Base-by-base conservation (phyloP, 352 stramenopile species). In the Globisporangium cystogenes region DNA sequence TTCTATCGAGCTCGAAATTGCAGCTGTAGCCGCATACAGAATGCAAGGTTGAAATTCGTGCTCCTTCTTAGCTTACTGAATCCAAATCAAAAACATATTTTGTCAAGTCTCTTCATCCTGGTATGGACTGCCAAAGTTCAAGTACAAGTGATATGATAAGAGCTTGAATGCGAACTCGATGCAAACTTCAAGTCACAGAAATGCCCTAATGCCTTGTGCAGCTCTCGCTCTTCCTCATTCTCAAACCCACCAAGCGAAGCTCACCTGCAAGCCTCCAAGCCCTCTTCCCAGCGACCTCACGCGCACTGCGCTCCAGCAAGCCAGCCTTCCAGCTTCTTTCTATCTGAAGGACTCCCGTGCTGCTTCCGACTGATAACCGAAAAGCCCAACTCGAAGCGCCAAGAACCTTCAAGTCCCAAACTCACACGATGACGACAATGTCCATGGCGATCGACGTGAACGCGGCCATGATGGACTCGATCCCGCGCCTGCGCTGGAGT, bases 401-500 rank as follows among this genome's bases (percentile, higher is more conserved):
- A 47, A 26, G 6, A 33, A 20, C 46, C 11, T 12, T 37, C 48
- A 20, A 64, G n/a, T 39, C 21, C 43, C 48, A 54, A n/a, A 39
- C 43, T 12, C 6, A 3, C 39, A 55, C 43, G 0, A 81, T 79
- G 72, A 65, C 68, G 26, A 74, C 72, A 18, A 79, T 82, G 72
- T n/a, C 52, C 7, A 68, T 74, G 53, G 69, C 64, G 48, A 51
- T 76, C 26, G 51, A 78, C 57, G 64, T 64, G 23, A 52, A 80
- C 49, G 54, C 56, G 35, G 39, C 57, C 39, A 21, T 69, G 47
- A 42, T 87, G 64, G 76, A 82, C 45, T 72, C 70, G 51, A 86
- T 90, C 63, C 80, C 80, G 37, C 80, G 80, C 6, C 53, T 90
- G 51, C 80, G 76, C 47, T 90, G 80, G 80, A 85, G 68, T 60